phyloP scores from a whole-genome alignment of 441 rosid species.

The Euphorbia neoarborescens region DNA sequence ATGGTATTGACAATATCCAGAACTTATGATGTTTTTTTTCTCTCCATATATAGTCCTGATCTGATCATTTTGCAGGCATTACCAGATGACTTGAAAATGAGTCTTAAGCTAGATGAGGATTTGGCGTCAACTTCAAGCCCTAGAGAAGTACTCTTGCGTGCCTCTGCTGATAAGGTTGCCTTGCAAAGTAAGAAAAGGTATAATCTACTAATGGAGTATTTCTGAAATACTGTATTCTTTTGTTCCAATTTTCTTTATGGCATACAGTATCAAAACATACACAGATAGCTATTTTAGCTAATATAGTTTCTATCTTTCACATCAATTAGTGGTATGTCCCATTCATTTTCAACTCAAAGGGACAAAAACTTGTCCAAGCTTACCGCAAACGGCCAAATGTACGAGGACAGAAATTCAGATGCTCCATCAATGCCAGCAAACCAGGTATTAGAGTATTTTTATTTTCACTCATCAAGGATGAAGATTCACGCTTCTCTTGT shows the following conservation, averaged over 20 bases:
- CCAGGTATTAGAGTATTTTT: slow-evolving; percentile 34
- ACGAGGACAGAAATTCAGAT: slow-evolving; percentile 47
- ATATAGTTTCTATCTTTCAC: slow-evolving; percentile 17
- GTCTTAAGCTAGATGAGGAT: slow-evolving; percentile 79
- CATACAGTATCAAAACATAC: slow-evolving; percentile 2
- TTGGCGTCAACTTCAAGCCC: slow-evolving; percentile 72
- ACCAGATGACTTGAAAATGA: slow-evolving; percentile 79
- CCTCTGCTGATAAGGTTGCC: slow-evolving; percentile 63
- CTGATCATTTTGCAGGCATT: slow-evolving; percentile 48
- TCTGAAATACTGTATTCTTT: not conserved
- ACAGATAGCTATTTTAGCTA: slow-evolving; percentile 22
- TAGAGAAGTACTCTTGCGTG: slow-evolving; percentile 60
- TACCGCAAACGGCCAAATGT: slow-evolving; percentile 38
- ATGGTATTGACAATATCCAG: slow-evolving; percentile 51
- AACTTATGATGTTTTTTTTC: slow-evolving; percentile 18
- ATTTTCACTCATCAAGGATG: slow-evolving; percentile 5
- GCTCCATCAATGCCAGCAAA: slow-evolving; percentile 34
- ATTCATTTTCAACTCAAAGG: slow-evolving; percentile 67
- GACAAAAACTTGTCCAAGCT: slow-evolving; percentile 54
- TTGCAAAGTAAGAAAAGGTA: slow-evolving; percentile 72
- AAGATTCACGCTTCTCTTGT: not conserved
- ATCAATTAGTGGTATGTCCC: slow-evolving; percentile 63
- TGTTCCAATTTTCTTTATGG: slow-evolving; percentile 1
- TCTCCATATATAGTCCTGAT: slow-evolving; percentile 23
- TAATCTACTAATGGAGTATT: slow-evolving; percentile 19